Conservation (phyloP, 768 basidiomycete species). For the Psilocybe azurescens region DNA sequence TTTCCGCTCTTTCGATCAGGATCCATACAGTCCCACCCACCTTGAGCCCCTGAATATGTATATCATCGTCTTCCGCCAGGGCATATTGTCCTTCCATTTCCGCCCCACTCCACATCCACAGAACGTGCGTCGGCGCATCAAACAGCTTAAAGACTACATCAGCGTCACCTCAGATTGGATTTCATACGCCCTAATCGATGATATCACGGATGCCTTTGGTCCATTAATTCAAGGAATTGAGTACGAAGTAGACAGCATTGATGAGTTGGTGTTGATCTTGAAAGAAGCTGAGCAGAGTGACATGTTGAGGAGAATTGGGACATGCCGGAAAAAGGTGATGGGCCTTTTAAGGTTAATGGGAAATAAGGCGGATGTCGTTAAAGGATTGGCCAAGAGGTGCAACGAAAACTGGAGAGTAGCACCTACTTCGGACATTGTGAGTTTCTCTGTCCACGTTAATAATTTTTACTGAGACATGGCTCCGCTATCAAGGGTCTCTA, state of each 20-base stretch:
- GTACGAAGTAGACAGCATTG: conserved; percentile 99
- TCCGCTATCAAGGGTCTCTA: conserved; percentile 74
- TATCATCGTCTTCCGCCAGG: conserved; percentile 98
- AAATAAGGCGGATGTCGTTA: conserved; percentile 99
- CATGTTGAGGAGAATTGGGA: conserved; percentile 97
- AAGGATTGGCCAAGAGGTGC: conserved; percentile 96
- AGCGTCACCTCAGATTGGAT: conserved; percentile 99
- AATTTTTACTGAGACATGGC: conserved; percentile 1
- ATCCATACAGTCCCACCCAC: conserved; percentile 95
- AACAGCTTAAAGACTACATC: conserved; percentile 99
- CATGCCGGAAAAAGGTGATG: conserved; percentile 99
- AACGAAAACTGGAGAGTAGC: conserved; percentile 99
- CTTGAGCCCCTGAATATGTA: conserved; percentile 99
- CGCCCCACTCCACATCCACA: conserved; percentile 96
- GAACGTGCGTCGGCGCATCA: conserved; percentile 96
- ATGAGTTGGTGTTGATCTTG: conserved; percentile 95
- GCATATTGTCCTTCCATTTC: conserved; percentile 96
- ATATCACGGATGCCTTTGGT: conserved; percentile 99
- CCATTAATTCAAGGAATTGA: conserved; percentile 98
- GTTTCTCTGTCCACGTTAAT: conserved; percentile 26
- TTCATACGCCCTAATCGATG: conserved; percentile 98
- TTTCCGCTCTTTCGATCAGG: conserved; percentile 99
- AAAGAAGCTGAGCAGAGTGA: conserved; percentile 97
- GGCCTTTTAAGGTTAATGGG: conserved; percentile 96
- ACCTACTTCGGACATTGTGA: conserved; percentile 94